phyloP scores from a whole-genome alignment of 1,284 basidiomycete species.

The Fomitopsis pinicola region DNA sequence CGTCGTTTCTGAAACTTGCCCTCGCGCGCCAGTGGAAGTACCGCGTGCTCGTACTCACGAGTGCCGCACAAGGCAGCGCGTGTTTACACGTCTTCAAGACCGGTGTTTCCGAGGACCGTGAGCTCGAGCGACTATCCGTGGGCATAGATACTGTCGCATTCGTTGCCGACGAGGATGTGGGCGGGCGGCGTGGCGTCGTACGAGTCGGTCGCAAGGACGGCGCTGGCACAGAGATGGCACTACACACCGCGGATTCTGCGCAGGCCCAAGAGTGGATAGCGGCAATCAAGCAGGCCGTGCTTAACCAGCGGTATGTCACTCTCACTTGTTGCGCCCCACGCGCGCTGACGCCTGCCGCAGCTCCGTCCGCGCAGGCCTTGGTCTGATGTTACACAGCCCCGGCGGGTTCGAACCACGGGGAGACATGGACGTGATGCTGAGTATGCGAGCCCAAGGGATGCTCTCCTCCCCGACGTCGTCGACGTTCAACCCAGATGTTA shows the following conservation, averaged over 20 bases:
- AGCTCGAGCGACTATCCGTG: conserved; percentile 69
- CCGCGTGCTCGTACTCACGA: conserved; percentile 59
- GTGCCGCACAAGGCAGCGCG: conserved; percentile 44
- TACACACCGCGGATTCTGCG: conserved; percentile 53
- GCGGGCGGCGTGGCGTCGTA: conserved; percentile 57
- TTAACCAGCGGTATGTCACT: conserved; percentile 57
- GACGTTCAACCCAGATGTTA: conserved; percentile 3
- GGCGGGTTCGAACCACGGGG: conserved; percentile 59
- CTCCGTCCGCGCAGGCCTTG: conserved; percentile 61
- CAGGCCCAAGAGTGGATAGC: conserved; percentile 73
- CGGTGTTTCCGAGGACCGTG: conserved; percentile 50
- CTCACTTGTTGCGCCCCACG: not conserved
- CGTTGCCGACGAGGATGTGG: conserved; percentile 65
- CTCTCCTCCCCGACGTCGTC: conserved; percentile 24
- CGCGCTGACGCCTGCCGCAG: conserved; percentile 29
- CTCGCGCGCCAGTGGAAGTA: conserved; percentile 70
- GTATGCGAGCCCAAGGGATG: conserved; percentile 66
- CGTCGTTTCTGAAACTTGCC: conserved; percentile 64
- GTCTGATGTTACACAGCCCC: conserved; percentile 38
- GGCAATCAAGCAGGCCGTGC: conserved; percentile 64
- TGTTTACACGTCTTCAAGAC: conserved; percentile 67
- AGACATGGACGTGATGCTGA: conserved; percentile 76
- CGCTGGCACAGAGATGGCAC: conserved; percentile 52
- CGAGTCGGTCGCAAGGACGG: conserved; percentile 63
- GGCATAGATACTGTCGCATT: conserved; percentile 71